Conservation (phyloP, 2,329 filamentous ascomycete genomes). For the Annulohypoxylon truncatum region DNA sequence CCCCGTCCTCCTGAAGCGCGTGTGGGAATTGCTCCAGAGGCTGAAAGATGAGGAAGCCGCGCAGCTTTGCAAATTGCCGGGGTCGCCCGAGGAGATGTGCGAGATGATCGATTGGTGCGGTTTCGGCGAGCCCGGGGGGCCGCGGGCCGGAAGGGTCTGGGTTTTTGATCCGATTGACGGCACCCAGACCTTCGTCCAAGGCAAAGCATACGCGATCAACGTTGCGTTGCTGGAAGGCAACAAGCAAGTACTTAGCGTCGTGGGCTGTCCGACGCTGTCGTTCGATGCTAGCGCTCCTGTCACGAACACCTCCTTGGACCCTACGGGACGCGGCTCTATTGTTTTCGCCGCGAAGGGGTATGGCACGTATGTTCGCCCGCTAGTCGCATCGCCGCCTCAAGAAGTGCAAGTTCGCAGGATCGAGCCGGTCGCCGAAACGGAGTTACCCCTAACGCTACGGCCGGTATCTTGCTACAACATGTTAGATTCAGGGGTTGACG, state of each 20-base stretch:
- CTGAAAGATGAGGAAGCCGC: conserved; percentile 44
- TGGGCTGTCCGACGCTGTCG: conserved; percentile 61
- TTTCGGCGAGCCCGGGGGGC: conserved; percentile 51
- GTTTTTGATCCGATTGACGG: conserved; percentile 72
- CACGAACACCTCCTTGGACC: conserved; percentile 58
- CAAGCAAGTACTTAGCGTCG: conserved; percentile 61
- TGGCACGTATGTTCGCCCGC: conserved; percentile 60
- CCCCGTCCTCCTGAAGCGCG: conserved; percentile 56
- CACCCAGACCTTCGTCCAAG: conserved; percentile 66
- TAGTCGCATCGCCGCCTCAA: conserved; percentile 46
- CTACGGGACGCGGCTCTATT: conserved; percentile 59
- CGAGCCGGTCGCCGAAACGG: conserved; percentile 45
- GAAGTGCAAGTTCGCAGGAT: conserved; percentile 50
- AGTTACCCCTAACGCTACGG: conserved; percentile 49
- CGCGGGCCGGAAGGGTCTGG: conserved; percentile 59
- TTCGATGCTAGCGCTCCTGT: conserved; percentile 55
- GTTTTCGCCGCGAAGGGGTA: conserved; percentile 62
- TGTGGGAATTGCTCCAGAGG: conserved; percentile 59
- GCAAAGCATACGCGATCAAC: conserved; percentile 69
- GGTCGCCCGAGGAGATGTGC: conserved; percentile 60
- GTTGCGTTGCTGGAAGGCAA: conserved; percentile 64
- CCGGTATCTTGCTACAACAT: conserved; percentile 62
- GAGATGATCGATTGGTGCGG: conserved; percentile 66
- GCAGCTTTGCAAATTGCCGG: conserved; percentile 51
- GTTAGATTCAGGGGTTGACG: conserved; percentile 61